Conservation (phyloP, 371 early-diverging fungal species). For the Vairimorpha necatrix region DNA sequence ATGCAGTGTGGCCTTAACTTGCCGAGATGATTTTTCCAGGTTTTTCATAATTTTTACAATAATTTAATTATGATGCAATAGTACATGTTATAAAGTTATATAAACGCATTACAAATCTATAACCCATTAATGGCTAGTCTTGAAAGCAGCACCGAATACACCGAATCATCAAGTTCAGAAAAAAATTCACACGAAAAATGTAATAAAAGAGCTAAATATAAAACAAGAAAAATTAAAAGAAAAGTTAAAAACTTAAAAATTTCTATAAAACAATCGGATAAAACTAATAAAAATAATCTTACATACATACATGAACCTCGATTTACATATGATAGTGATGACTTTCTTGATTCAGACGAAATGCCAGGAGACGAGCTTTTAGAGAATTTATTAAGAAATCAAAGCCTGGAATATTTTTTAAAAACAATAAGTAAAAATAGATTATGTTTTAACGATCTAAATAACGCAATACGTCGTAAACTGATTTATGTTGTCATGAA, state of each 20-base stretch:
- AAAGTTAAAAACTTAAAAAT: slow-evolving; percentile 18
- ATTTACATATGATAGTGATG: neutral
- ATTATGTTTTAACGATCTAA: slow-evolving; percentile 26
- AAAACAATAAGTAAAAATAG: slow-evolving; percentile 4
- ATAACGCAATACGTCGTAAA: slow-evolving; percentile 38
- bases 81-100: no score
- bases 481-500: slow-evolving; percentile 47
- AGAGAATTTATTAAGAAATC: neutral
- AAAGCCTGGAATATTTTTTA: neutral
- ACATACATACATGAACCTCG: slow-evolving; percentile 3
- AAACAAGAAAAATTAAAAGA: slow-evolving; percentile 30
- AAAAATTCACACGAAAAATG: slow-evolving; percentile 56
- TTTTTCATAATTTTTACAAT: no score
- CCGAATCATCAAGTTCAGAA: neutral
- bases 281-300: slow-evolving; percentile 7
- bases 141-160: neutral
- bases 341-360: slow-evolving; percentile 13
- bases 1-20: no score
- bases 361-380: neutral
- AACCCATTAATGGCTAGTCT: neutral
- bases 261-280: neutral
- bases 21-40: no score
- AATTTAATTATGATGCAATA: no score
- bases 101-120: no score
- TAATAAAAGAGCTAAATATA: slow-evolving; percentile 37